These are phyloP conservation scores for Ceratocystis destructans DNA, from an alignment of 2,329 filamentous ascomycete species.

Conservation along the genomic window DNA sequence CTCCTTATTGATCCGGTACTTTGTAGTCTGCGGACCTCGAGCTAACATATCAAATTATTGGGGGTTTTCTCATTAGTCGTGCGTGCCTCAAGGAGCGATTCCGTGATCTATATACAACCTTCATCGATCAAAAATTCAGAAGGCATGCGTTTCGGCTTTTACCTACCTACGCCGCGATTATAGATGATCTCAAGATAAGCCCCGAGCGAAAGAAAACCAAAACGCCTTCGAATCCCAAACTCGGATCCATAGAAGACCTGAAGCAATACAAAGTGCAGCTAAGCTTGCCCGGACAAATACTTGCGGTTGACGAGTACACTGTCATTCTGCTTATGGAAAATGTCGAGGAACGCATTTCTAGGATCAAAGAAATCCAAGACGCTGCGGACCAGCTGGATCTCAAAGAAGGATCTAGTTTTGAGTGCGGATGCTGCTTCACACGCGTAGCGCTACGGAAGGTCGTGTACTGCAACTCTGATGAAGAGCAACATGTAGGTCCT, in stretches of 20 bases:
- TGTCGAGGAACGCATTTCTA: background rate
- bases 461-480: conserved; percentile 47
- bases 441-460: conserved; percentile 54
- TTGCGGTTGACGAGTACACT: background rate
- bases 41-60: background rate
- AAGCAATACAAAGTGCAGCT: background rate
- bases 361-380: background rate
- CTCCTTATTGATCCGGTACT: background rate
- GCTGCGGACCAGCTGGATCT: background rate
- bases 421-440: conserved; percentile 62
- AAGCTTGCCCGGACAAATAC: background rate
- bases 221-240: background rate
- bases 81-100: background rate
- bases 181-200: background rate
- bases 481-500: conserved; percentile 34
- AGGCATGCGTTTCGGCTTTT: background rate
- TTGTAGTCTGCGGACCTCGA: background rate
- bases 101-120: background rate
- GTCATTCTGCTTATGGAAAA: background rate
- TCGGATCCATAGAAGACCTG: background rate
- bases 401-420: conserved; percentile 25
- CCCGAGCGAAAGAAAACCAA: background rate
- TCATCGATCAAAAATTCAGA: background rate
- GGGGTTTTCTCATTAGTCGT: background rate
- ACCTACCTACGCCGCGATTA: background rate